These are phyloP conservation scores for Phytophthora colocasiae DNA, from an alignment of 352 stramenopile species.

Conservation along the genomic window DNA sequence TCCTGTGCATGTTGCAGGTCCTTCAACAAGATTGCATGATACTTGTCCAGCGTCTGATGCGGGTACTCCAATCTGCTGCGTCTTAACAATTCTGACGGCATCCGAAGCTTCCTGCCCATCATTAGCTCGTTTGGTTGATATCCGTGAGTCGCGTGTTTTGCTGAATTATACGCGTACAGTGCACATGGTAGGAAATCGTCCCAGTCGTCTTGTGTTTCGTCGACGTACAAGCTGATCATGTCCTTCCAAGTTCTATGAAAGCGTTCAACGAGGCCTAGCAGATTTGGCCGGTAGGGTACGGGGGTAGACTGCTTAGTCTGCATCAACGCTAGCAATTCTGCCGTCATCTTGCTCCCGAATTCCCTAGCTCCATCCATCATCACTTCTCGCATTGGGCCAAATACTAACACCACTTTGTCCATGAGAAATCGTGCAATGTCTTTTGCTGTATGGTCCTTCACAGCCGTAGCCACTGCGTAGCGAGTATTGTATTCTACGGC, in stretches of 20 bases:
- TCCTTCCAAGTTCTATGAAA: slow-evolving; percentile 34
- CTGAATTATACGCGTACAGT: slow-evolving; percentile 7
- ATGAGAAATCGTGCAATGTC: too few relatives aligned
- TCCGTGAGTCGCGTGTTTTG: neutral
- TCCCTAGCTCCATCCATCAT: slow-evolving; percentile 13
- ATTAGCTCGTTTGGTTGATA: slow-evolving; percentile 17
- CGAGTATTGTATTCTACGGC: slow-evolving; percentile 17
- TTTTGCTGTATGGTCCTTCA: too few relatives aligned
- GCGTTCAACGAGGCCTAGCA: slow-evolving; percentile 17
- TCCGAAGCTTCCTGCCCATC: slow-evolving; percentile 7
- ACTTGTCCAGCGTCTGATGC: neutral
- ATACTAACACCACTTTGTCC: too few relatives aligned
- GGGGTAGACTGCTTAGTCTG: slow-evolving; percentile 25
- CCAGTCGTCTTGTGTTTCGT: slow-evolving; percentile 22
- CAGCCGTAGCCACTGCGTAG: too few relatives aligned
- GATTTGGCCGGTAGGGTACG: slow-evolving; percentile 25
- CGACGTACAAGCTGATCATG: slow-evolving; percentile 22
- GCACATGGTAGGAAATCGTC: slow-evolving; percentile 19
- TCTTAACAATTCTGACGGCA: slow-evolving; percentile 1
- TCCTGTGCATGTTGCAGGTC: neutral
- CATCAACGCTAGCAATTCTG: slow-evolving; percentile 13
- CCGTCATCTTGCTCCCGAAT: neutral
- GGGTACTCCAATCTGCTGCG: slow-evolving; percentile 1
- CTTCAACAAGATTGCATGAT: neutral
- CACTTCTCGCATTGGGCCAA: too few relatives aligned